phyloP scores from a whole-genome alignment of 495 filamentous ascomycete species.

The Daldinia caldariorum region DNA sequence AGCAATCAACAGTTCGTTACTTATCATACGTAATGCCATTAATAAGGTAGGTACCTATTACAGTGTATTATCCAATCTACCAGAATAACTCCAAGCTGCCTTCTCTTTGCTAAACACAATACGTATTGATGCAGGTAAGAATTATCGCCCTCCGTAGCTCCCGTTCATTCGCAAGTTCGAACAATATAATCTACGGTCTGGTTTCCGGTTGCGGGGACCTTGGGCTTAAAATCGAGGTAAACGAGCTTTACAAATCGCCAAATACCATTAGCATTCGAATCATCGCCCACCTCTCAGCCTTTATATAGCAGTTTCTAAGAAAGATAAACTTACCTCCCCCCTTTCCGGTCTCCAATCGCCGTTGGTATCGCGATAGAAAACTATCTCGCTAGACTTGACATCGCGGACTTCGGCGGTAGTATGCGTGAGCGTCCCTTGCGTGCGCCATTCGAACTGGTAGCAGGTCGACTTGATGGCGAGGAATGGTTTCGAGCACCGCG shows the following conservation, averaged over 20 bases:
- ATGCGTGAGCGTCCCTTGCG: conserved; percentile 50
- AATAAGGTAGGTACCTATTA: too few species aligned
- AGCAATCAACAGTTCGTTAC: too few species aligned
- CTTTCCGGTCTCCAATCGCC: conserved; percentile 54
- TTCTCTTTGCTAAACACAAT: too few species aligned
- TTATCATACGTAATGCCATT: too few species aligned
- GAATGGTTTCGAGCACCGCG: conserved; percentile 52
- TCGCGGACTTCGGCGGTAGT: conserved; percentile 55
- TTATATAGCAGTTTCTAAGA: neutral
- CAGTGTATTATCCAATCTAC: too few species aligned
- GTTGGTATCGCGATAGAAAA: conserved; percentile 55
- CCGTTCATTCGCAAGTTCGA: conserved; percentile 47
- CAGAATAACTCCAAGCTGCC: too few species aligned
- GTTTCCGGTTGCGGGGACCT: conserved; percentile 52
- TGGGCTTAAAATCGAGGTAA: conserved; percentile 56
- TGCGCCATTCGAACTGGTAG: conserved; percentile 53
- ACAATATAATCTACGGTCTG: conserved; percentile 53
- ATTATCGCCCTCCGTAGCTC: neutral
- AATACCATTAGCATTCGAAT: neutral
- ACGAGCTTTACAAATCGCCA: conserved; percentile 42
- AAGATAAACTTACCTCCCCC: conserved; percentile 22
- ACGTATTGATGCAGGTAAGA: too few species aligned
- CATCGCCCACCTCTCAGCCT: neutral
- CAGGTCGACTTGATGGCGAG: conserved; percentile 46
- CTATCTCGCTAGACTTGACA: conserved; percentile 50